phyloP scores from a whole-genome alignment of 116 monocot species.

The Posidonia oceanica region DNA sequence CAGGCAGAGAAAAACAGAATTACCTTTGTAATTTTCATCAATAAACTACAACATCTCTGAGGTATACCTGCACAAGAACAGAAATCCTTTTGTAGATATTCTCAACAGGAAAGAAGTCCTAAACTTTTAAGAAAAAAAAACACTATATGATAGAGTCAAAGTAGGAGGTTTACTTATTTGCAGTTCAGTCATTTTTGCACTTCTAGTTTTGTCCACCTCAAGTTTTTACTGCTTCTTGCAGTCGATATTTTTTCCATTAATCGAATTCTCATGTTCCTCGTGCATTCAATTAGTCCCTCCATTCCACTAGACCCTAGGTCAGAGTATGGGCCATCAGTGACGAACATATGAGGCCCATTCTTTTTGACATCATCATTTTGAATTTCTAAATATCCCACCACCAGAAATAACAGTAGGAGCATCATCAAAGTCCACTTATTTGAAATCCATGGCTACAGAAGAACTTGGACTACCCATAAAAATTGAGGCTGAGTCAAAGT shows the following conservation, averaged over 20 bases:
- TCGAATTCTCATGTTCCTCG: slow-evolving; percentile 43
- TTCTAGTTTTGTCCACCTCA: slow-evolving; percentile 53
- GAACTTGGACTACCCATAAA: no score
- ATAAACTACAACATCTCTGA: slow-evolving; percentile 86
- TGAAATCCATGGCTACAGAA: no score
- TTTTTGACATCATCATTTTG: slow-evolving; percentile 38
- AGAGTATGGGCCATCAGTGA: slow-evolving; percentile 37
- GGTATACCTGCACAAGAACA: slow-evolving; percentile 46
- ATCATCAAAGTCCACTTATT: no score
- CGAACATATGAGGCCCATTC: slow-evolving; percentile 27
- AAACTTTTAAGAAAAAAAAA: neutral
- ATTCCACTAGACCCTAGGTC: slow-evolving; percentile 21
- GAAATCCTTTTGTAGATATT: neutral
- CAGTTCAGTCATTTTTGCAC: slow-evolving; percentile 69
- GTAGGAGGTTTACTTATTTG: slow-evolving; percentile 53
- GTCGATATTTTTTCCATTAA: slow-evolving; percentile 30
- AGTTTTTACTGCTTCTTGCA: slow-evolving; percentile 86
- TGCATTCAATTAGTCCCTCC: slow-evolving; percentile 42
- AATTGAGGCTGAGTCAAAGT: no score
- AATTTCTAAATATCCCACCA: slow-evolving; percentile 27
- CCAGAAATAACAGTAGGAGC: slow-evolving; percentile 23
- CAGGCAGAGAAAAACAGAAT: slow-evolving; percentile 86
- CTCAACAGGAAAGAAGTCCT: neutral
- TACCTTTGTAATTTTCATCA: slow-evolving; percentile 83
- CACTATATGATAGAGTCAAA: neutral